Evolutionary conservation across 2,329 filamentous ascomycete genomes (phyloP).

Genomic region (Samsoniella hepiali): DNA sequence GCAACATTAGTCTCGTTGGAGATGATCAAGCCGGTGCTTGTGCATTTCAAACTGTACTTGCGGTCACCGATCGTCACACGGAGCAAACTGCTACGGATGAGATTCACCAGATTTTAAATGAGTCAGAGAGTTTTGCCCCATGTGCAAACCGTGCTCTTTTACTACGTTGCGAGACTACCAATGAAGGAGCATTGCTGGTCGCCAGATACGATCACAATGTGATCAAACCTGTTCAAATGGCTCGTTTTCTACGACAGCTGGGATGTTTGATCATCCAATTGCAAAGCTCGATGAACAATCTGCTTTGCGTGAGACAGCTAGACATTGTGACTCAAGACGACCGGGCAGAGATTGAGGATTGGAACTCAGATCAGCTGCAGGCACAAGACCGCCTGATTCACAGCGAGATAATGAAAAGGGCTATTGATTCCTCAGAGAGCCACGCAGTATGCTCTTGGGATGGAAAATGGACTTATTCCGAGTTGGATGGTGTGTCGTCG

Average conservation of each 20-base stretch:
- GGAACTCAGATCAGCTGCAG: background rate
- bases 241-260: background rate
- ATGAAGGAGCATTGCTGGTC: background rate
- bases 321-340: background rate
- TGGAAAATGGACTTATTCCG: conserved; percentile 20
- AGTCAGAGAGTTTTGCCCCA: background rate
- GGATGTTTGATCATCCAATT: background rate
- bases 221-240: background rate
- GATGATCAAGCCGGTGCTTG: background rate
- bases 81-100: background rate
- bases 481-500: conserved; percentile 18
- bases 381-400: background rate
- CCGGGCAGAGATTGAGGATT: background rate
- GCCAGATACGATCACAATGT: background rate
- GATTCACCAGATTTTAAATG: background rate
- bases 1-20: background rate
- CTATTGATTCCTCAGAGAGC: background rate
- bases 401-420: background rate
- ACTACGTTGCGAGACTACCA: background rate
- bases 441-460: background rate
- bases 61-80: background rate
- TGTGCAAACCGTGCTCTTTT: background rate
- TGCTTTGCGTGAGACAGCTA: background rate
- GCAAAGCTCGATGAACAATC: background rate
- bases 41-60: background rate